Conservation (phyloP, 202 grass and related monocot species). For the Sporobolus alterniflorus region DNA sequence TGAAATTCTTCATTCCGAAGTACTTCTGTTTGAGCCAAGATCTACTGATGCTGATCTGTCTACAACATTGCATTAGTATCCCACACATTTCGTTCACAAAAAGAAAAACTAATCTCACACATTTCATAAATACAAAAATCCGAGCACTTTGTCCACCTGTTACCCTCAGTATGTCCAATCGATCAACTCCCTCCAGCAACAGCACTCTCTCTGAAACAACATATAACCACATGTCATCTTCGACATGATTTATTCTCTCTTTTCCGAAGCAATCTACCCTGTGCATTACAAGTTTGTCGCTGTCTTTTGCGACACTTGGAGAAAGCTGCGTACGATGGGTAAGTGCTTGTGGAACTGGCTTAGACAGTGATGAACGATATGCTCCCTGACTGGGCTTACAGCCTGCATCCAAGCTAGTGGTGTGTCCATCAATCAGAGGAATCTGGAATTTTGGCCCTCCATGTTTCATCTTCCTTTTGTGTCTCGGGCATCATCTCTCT, state of each 20-base stretch:
- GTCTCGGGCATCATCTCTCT: conserved; percentile 10
- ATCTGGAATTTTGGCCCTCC: conserved; percentile 7
- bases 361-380: conserved; percentile 32
- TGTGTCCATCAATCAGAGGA: conserved; percentile 47
- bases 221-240: neutral
- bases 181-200: neutral
- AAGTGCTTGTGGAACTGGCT: conserved; percentile 21
- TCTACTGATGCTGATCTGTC: neutral
- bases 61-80: too few species aligned
- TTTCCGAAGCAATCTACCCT: neutral
- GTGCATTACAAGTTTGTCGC: conserved; percentile 22
- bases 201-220: neutral
- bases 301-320: conserved; percentile 18
- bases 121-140: neutral
- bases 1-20: neutral
- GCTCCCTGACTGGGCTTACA: conserved; percentile 38
- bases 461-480: neutral
- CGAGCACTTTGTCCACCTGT: neutral
- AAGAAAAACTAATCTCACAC: neutral
- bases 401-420: conserved; percentile 31
- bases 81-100: too few species aligned
- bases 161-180: neutral
- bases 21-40: neutral
- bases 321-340: conserved; percentile 26
- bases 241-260: neutral